phyloP scores from a whole-genome alignment of 129 eudicot genomes.

The Escallonia herrerae region DNA sequence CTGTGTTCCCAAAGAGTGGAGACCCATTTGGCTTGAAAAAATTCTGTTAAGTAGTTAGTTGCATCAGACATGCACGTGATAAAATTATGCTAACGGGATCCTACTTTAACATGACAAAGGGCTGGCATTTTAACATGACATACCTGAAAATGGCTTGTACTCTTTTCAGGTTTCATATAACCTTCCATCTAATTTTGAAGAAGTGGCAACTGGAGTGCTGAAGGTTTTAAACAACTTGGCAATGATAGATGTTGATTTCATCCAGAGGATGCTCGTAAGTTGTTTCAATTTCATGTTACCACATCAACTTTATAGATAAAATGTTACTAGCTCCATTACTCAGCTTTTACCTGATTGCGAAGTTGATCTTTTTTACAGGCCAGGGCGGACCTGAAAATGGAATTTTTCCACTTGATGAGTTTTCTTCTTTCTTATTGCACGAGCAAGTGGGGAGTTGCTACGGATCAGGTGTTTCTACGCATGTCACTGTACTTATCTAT shows the following conservation, averaged over 20 bases:
- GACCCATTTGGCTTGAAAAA: no score
- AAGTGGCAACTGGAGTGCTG: slow-evolving; percentile 92
- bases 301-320: neutral
- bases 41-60: no score
- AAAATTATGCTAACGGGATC: no score
- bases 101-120: neutral
- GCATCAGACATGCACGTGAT: no score
- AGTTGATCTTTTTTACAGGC: slow-evolving; percentile 37
- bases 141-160: neutral
- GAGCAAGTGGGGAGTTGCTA: slow-evolving; percentile 86
- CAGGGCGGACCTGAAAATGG: slow-evolving; percentile 93
- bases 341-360: slow-evolving; percentile 1
- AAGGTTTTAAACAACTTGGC: slow-evolving; percentile 97
- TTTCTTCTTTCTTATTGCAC: slow-evolving; percentile 92
- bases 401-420: slow-evolving; percentile 91
- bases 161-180: slow-evolving; percentile 51
- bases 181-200: slow-evolving; percentile 93
- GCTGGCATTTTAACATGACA: neutral
- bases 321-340: neutral
- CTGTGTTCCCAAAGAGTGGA: no score
- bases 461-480: slow-evolving; percentile 63
- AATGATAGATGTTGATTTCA: slow-evolving; percentile 61
- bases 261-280: slow-evolving; percentile 90
- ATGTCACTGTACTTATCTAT: neutral
- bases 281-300: neutral